Conservation (phyloP, 2,329 filamentous ascomycete species). For the Exophiala xenobiotica region DNA sequence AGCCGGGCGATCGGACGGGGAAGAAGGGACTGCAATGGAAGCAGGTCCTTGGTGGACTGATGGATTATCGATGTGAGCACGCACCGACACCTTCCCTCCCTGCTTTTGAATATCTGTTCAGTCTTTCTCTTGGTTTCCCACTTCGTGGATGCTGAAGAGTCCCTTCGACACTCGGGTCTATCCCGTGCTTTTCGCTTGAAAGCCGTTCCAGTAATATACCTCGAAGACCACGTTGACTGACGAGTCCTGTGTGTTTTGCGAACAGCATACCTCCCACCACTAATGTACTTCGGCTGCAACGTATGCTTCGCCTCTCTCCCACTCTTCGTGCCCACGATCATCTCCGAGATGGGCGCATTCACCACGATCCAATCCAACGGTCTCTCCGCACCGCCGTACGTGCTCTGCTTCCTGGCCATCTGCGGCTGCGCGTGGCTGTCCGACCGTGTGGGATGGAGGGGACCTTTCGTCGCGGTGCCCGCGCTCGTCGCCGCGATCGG, state of each 20-base stretch:
- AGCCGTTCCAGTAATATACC: too few species aligned
- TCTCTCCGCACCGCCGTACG: conserved; percentile 69
- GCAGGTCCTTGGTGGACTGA: conserved; percentile 47
- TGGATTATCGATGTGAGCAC: conserved; percentile 51
- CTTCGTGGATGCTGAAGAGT: too few species aligned
- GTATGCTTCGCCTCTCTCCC: conserved; percentile 66
- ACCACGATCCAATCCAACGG: conserved; percentile 66
- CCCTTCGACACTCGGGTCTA: too few species aligned
- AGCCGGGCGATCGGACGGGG: conserved; percentile 30
- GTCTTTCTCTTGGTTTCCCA: too few species aligned
- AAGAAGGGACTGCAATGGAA: conserved; percentile 43
- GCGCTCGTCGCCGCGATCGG: conserved; percentile 60
- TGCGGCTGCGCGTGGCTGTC: conserved; percentile 62
- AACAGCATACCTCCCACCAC: conserved; percentile 44
- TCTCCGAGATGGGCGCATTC: conserved; percentile 65
- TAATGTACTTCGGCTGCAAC: conserved; percentile 61
- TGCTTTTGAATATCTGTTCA: too few species aligned
- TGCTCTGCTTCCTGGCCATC: conserved; percentile 66
- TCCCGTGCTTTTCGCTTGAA: too few species aligned
- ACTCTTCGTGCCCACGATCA: conserved; percentile 64
- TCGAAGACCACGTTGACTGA: too few species aligned
- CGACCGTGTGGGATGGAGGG: conserved; percentile 64
- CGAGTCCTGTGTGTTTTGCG: too few species aligned
- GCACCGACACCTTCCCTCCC: too few species aligned
- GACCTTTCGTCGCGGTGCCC: conserved; percentile 57